Base-by-base conservation (phyloP, 169 alveolate genomes). In the Plasmodium knowlesi region DNA sequence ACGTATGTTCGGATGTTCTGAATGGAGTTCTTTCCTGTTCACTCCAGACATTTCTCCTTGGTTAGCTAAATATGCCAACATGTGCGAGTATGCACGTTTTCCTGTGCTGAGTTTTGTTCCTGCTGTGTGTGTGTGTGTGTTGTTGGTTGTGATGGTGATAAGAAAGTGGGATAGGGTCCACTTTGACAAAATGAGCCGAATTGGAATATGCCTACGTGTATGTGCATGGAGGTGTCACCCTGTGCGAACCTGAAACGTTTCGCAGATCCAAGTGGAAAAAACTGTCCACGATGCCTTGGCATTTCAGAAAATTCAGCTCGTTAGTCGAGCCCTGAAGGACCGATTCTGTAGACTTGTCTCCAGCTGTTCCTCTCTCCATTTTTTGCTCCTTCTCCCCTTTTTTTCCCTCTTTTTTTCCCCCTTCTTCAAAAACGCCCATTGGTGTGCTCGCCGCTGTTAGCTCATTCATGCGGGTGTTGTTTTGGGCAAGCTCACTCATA, bases 401-500 rank as follows among this genome's bases (percentile, higher is more conserved):
- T 9, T 54, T 30, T 41, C 54, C 79, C 37, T 54, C n/a, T n/a
- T n/a, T n/a, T n/a, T n/a, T n/a, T n/a, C n/a, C 89, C 22, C 34
- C 70, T 25, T 88, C 67, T 9, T 39, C 71, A 67, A 19, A 19
- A 10, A 14, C 30, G 8, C 22, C 30, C 50, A 25, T 12, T 12
- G 46, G 32, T 28, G 30, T 28, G 10, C 16, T 32, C n/a, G 16
- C 25, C 32, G 61, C 22, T 41, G 67, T 79, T 43, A 81, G 50
- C 57, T 79, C 74, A 32, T 89, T 89, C 74, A 46, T 34, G 82
- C 37, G 83, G 5, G 19, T n/a, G 71, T 79, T 61, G 19, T 50
- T 80, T 12, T 89, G 90, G 50, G 37, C 41, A 39, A 79, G 25
- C 28, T 79, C 88, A 67, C 82, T 80, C 25, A 89, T 89, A n/a